phyloP scores from a whole-genome alignment of 768 basidiomycete genomes.

The Amanita molliuscula region DNA sequence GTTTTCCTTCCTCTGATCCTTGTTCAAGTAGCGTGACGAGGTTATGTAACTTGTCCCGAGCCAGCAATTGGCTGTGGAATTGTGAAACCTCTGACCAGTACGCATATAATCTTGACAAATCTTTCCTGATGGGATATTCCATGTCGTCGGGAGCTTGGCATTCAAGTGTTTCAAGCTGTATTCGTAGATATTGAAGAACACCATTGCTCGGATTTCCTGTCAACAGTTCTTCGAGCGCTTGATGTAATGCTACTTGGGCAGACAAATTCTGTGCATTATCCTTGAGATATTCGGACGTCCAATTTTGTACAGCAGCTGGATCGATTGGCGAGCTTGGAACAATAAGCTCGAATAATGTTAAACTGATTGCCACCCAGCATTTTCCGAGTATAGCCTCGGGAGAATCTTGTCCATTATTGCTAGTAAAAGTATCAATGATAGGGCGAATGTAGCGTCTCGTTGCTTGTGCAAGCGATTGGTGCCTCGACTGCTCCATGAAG shows the following conservation, averaged over 20 bases:
- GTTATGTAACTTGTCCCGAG: slow-evolving; percentile 35
- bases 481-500: slow-evolving; percentile 21
- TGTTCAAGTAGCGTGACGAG: slow-evolving; percentile 30
- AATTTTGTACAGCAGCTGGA: slow-evolving; percentile 60
- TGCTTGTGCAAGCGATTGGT: slow-evolving; percentile 24
- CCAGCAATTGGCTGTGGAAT: slow-evolving; percentile 54
- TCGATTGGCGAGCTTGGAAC: slow-evolving; percentile 83
- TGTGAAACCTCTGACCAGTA: slow-evolving; percentile 74
- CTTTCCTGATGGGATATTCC: slow-evolving; percentile 22
- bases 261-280: slow-evolving; percentile 29
- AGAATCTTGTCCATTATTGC: slow-evolving; percentile 4
- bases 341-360: slow-evolving; percentile 56
- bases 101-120: slow-evolving; percentile 40
- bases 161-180: slow-evolving; percentile 19
- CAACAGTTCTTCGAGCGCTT: slow-evolving; percentile 38
- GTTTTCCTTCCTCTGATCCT: slow-evolving; percentile 24
- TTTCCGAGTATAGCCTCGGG: slow-evolving; percentile 16
- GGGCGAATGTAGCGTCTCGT: slow-evolving; percentile 20
- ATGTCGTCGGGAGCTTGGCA: slow-evolving; percentile 18
- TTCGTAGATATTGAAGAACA: slow-evolving; percentile 34
- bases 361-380: slow-evolving; percentile 53
- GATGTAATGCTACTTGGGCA: slow-evolving; percentile 44
- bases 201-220: slow-evolving; percentile 49
- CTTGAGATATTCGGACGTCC: slow-evolving; percentile 30
- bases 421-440: slow-evolving; percentile 1